These are phyloP conservation scores for Populus tremula DNA, from an alignment of 345 rosid species.

Conservation along the genomic window DNA sequence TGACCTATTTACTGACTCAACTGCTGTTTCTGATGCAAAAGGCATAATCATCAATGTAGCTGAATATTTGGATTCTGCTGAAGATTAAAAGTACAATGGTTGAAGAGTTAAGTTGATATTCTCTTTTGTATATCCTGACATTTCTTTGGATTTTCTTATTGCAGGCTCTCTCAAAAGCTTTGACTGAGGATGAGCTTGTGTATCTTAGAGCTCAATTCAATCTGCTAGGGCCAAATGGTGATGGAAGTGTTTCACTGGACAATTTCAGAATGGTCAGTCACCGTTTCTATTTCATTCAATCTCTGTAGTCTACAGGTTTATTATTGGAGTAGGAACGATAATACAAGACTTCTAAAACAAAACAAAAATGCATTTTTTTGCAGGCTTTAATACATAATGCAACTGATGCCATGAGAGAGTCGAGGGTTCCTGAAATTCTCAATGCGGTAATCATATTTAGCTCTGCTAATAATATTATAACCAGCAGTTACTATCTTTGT, in stretches of 20 bases:
- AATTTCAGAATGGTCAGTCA: constrained; percentile 66
- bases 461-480: not conserved
- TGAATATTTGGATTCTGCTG: not conserved
- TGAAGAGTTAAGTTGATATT: not conserved
- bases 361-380: constrained; percentile 12
- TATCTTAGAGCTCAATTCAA: constrained; percentile 76
- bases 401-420: constrained; percentile 83
- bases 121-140: not conserved
- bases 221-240: constrained; percentile 73
- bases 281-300: constrained; percentile 6
- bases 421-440: constrained; percentile 71
- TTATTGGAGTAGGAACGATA: not conserved
- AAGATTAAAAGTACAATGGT: not conserved
- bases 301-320: not conserved
- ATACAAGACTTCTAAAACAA: not conserved
- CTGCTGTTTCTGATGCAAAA: not conserved
- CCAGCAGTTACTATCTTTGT: not conserved
- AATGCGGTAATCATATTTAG: constrained; percentile 44
- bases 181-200: constrained; percentile 75
- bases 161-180: constrained; percentile 92
- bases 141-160: constrained; percentile 11
- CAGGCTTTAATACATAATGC: constrained; percentile 69
- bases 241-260: constrained; percentile 68
- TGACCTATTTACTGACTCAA: not conserved
- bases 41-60: not conserved